Evolutionary conservation across 1,284 basidiomycete species (phyloP).

Genomic region (Coriolopsis trogii): DNA sequence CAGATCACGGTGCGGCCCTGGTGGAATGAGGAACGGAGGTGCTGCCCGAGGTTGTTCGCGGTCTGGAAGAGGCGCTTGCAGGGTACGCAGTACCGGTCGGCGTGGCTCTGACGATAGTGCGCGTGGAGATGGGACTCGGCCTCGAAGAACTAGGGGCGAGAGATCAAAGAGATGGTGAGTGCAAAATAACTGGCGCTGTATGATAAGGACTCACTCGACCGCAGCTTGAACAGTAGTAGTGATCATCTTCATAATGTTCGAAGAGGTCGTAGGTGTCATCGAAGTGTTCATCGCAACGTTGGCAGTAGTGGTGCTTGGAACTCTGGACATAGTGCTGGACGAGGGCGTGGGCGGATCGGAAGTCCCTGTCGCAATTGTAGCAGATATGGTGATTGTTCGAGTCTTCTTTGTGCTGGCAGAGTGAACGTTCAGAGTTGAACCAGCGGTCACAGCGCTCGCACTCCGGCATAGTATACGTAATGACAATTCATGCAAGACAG

Average conservation of each 20-base stretch:
- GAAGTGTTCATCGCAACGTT: conserved; percentile 29
- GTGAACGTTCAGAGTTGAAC: conserved; percentile 15
- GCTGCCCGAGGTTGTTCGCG: conserved; percentile 29
- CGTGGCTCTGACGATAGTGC: conserved; percentile 28
- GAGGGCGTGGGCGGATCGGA: conserved; percentile 10
- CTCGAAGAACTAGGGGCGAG: neutral
- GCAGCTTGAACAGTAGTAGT: too few relatives aligned
- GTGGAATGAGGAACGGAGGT: conserved; percentile 31
- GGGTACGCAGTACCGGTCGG: conserved; percentile 28
- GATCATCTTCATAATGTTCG: conserved; percentile 18
- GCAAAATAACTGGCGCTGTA: too few relatives aligned
- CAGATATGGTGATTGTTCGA: conserved; percentile 39
- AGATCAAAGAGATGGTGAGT: neutral
- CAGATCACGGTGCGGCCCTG: conserved; percentile 24
- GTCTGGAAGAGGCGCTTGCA: conserved; percentile 33
- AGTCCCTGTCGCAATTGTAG: conserved; percentile 32
- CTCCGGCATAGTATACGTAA: conserved; percentile 10
- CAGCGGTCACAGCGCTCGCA: conserved; percentile 19
- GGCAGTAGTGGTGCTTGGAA: conserved; percentile 29
- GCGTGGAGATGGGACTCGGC: conserved; percentile 19
- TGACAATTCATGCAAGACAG: too few relatives aligned
- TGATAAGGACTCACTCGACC: too few relatives aligned
- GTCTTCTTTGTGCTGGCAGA: conserved; percentile 31
- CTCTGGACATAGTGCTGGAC: conserved; percentile 29
- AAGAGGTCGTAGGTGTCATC: conserved; percentile 17